phyloP scores from a whole-genome alignment of 2,329 filamentous ascomycete species.

The Trichoderma arundinaceum region DNA sequence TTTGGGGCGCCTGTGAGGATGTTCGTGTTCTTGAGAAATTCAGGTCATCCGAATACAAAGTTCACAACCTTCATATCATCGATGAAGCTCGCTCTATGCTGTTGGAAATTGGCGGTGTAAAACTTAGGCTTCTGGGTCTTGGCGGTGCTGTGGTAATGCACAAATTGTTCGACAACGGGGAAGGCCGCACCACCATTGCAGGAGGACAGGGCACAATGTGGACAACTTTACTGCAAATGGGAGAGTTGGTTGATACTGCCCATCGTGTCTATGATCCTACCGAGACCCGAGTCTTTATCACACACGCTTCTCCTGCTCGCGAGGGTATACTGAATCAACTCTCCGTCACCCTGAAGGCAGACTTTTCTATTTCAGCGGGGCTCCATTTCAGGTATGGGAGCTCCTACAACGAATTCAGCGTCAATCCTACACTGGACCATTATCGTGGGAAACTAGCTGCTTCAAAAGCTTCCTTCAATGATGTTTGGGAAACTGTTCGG shows the following conservation, averaged over 20 bases:
- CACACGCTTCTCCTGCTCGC: constrained; percentile 93
- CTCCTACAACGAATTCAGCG: constrained; percentile 99
- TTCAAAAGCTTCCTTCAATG: constrained; percentile 97
- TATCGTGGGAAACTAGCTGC: constrained; percentile 98
- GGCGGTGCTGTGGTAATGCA: constrained; percentile 99
- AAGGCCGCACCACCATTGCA: constrained; percentile 96
- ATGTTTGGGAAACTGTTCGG: constrained; percentile 99
- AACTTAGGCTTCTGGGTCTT: constrained; percentile 89
- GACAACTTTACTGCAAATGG: constrained; percentile 98
- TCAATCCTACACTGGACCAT: constrained; percentile 96
- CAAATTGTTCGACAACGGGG: constrained; percentile 98
- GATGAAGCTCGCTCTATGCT: constrained; percentile 97
- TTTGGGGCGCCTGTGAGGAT: constrained; percentile 99
- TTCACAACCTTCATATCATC: constrained; percentile 96
- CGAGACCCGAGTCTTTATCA: constrained; percentile 95
- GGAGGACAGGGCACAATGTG: constrained; percentile 99
- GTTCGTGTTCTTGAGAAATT: constrained; percentile 97
- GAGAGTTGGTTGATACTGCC: constrained; percentile 94
- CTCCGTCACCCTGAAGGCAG: constrained; percentile 94
- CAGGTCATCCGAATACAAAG: constrained; percentile 95
- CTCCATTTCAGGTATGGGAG: constrained; percentile 98
- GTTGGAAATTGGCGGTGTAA: constrained; percentile 92
- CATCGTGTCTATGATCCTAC: constrained; percentile 98
- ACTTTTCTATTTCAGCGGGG: constrained; percentile 97
- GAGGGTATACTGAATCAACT: constrained; percentile 98